These are phyloP conservation scores for Hypoxylon sp. DNA, from an alignment of 2,329 filamentous ascomycete species.

Conservation along the genomic window DNA sequence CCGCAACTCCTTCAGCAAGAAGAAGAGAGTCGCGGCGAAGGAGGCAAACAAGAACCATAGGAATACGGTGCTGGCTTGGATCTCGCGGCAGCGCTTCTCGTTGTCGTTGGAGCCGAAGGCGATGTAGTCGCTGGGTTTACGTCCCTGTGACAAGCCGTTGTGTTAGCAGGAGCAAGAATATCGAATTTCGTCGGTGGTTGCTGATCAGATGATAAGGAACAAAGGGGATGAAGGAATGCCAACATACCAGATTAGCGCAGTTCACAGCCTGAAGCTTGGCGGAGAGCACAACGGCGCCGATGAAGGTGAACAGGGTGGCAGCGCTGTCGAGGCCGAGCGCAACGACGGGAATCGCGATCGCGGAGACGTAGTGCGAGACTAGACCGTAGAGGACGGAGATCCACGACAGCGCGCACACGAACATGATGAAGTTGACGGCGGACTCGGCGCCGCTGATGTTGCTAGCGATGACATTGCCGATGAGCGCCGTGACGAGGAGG, in stretches of 20 bases:
- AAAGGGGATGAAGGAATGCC: background rate
- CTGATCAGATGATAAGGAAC: background rate
- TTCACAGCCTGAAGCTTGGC: slow-evolving; percentile 78
- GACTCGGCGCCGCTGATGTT: slow-evolving; percentile 63
- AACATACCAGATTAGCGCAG: slow-evolving; percentile 72
- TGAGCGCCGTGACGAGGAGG: slow-evolving; percentile 68
- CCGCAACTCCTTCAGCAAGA: slow-evolving; percentile 68
- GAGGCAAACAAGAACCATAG: slow-evolving; percentile 82
- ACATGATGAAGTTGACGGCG: slow-evolving; percentile 77
- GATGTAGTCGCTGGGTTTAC: slow-evolving; percentile 67
- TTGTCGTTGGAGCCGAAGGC: slow-evolving; percentile 72
- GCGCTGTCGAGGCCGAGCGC: slow-evolving; percentile 54
- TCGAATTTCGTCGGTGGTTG: background rate
- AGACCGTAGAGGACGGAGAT: slow-evolving; percentile 68
- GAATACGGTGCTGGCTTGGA: slow-evolving; percentile 82
- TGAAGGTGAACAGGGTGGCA: slow-evolving; percentile 77
- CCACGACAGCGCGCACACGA: slow-evolving; percentile 77
- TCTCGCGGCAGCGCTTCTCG: slow-evolving; percentile 78
- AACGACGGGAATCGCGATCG: slow-evolving; percentile 48
- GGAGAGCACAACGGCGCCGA: slow-evolving; percentile 78
- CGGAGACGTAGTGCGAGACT: slow-evolving; percentile 46
- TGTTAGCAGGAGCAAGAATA: slow-evolving; percentile 18
- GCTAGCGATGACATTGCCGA: slow-evolving; percentile 70
- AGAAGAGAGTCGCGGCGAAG: slow-evolving; percentile 70
- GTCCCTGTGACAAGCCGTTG: slow-evolving; percentile 52